Evolutionary conservation across 306 rosid genomes (phyloP), one percentile per base, ranked within the genome.

Genomic region (Parietaria judaica): DNA sequence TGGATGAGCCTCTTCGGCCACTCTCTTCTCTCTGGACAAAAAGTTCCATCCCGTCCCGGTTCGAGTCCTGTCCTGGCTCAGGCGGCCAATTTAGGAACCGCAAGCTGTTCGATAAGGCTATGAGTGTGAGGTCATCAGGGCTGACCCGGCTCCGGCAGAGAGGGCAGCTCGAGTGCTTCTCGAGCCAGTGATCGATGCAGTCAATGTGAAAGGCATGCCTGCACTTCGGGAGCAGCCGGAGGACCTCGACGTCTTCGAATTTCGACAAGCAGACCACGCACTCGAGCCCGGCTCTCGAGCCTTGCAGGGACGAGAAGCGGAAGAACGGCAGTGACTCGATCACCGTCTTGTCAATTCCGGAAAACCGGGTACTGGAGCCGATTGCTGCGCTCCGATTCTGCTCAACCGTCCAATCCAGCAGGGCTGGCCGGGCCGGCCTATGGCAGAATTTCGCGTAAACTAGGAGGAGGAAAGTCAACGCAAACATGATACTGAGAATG

Each of bases 281-380:
- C 69, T 94, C 99, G 0, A 94, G 84, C 3, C 99, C 99, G 66
- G 84, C 88, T 36, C 62, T 94, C 38, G 95, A 80, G 0, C 99
- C 99, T 69, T 69, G 83, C 15, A 92, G 85, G 14, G 90, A 72
- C 43, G 97, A 88, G 67, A 94, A 94, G 77, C 81, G 75, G 52
- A 94, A 94, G 78, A 80, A 88, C n/a, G 99, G 99, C 31, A 94
- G 95, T 38, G 99, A 85, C 64, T 94, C 97, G n/a, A 94, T 78
- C 44, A 74, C 81, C 31, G 86, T 79, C 75, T 86, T 94, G 49
- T 88, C 97, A 15, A 94, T 77, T 13, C 99, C 99, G 0, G 94
- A 92, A 58, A 80, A 79, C 46, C 90, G 76, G 13, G 87, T 74
- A 67, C 88, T 86, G 66, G 84, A 66, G 66, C 85, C 61, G 56